Evolutionary conservation across 129 eudicot genomes (phyloP).

Genomic region (Centaurea solstitialis): DNA sequence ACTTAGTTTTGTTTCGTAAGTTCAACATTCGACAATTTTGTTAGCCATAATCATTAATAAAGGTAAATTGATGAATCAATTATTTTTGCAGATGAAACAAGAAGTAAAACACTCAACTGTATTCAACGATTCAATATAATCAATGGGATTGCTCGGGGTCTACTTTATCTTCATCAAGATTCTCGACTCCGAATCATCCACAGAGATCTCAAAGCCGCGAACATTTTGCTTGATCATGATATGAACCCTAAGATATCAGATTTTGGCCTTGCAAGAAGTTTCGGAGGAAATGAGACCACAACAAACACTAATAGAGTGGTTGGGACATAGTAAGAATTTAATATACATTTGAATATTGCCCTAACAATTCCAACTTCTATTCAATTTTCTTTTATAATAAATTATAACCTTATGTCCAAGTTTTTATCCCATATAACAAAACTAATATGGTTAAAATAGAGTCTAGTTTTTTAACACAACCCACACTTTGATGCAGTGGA

Average conservation of each 20-base stretch:
- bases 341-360: background rate
- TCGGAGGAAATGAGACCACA: constrained; percentile 30
- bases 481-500: constrained; percentile 22
- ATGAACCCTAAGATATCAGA: no score
- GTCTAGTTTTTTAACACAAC: background rate
- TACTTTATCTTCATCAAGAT: no score
- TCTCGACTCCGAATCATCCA: no score
- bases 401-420: background rate
- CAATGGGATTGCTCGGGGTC: constrained; percentile 45
- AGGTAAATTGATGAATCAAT: background rate
- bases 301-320: constrained; percentile 29
- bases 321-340: constrained; percentile 49
- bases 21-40: background rate
- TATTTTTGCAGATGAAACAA: constrained; percentile 9
- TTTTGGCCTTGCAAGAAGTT: constrained; percentile 45
- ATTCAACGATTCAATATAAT: constrained; percentile 35
- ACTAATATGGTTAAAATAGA: background rate
- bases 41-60: background rate
- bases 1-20: constrained; percentile 33
- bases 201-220: no score
- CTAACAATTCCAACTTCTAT: background rate
- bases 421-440: background rate
- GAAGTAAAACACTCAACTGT: constrained; percentile 24
- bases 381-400: background rate
- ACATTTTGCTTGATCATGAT: no score